phyloP scores from a whole-genome alignment of 108 stramenopile species.

The Stephanodiscus minutulus region DNA sequence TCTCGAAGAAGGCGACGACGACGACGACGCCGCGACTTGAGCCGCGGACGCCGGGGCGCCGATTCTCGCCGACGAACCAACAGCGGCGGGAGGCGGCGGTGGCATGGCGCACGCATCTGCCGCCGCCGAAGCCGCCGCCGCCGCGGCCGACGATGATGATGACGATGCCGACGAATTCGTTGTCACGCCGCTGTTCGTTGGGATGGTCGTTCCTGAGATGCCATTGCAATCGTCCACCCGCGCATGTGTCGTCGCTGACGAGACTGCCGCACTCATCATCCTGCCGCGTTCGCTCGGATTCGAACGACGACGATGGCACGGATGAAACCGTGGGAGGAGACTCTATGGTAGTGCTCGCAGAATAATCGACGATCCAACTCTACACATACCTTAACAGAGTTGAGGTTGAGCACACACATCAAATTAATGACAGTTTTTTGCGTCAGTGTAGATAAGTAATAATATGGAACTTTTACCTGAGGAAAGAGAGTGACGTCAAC shows the following conservation, averaged over 20 bases:
- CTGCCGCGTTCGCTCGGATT: neutral
- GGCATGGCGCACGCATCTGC: constrained; percentile 44
- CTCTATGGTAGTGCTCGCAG: too few species aligned
- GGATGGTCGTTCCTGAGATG: neutral
- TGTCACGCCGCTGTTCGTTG: neutral
- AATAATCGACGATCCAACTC: too few species aligned
- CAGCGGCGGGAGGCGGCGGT: constrained; percentile 36
- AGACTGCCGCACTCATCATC: neutral
- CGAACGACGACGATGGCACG: neutral
- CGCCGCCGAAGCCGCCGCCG: neutral
- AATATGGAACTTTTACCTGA: too few species aligned
- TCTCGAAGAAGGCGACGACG: neutral
- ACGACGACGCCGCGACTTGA: neutral
- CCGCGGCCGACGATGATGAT: constrained; percentile 2
- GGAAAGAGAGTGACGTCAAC: too few species aligned
- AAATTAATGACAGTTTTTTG: too few species aligned
- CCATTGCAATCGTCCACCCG: neutral
- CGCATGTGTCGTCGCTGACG: neutral
- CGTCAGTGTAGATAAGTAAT: too few species aligned
- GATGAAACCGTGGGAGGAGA: neutral
- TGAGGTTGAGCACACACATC: too few species aligned
- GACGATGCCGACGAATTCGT: neutral
- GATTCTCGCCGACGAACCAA: constrained; percentile 5
- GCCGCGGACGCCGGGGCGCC: neutral
- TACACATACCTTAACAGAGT: too few species aligned